Conservation (phyloP, 2,329 filamentous ascomycete genomes). For the Harringtonia lauricola region DNA sequence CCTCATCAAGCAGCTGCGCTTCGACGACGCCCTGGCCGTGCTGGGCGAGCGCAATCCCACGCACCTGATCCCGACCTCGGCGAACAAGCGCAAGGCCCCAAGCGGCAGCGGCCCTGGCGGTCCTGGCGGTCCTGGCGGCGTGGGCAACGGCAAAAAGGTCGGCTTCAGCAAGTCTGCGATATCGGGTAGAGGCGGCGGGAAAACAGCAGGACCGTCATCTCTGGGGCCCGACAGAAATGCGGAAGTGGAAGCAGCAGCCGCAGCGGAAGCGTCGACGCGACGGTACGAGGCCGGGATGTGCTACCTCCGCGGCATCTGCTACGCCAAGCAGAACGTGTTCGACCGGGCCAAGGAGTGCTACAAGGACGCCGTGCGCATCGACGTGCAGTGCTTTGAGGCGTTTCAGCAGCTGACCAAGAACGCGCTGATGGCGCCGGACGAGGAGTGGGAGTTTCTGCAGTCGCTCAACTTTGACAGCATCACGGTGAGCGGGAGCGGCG, state of each 20-base stretch:
- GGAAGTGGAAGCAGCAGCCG: constrained; percentile 4
- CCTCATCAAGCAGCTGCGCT: constrained; percentile 82
- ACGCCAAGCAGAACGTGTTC: constrained; percentile 93
- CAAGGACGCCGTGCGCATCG: constrained; percentile 92
- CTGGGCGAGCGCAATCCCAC: constrained; percentile 91
- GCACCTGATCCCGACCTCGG: constrained; percentile 62
- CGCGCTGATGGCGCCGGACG: constrained; percentile 75
- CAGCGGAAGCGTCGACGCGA: constrained; percentile 38
- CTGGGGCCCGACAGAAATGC: no score
- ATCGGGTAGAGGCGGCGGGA: no score
- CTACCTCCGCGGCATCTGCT: constrained; percentile 85
- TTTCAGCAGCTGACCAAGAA: constrained; percentile 98
- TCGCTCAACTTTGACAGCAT: constrained; percentile 86
- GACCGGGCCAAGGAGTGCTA: constrained; percentile 97
- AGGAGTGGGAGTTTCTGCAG: constrained; percentile 83
- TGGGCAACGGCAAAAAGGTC: constrained; percentile 2
- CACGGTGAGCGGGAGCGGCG: constrained; percentile 45
- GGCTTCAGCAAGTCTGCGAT: no score
- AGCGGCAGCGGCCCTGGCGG: constrained; percentile 2
- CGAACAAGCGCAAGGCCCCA: constrained; percentile 54
- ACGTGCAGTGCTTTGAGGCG: constrained; percentile 96
- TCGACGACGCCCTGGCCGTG: constrained; percentile 75
- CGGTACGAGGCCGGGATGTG: constrained; percentile 97
- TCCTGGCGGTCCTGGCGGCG: background rate
- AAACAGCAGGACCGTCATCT: no score